Conservation (phyloP, 2,329 filamentous ascomycete species). For the Hirsutella thompsonii region DNA sequence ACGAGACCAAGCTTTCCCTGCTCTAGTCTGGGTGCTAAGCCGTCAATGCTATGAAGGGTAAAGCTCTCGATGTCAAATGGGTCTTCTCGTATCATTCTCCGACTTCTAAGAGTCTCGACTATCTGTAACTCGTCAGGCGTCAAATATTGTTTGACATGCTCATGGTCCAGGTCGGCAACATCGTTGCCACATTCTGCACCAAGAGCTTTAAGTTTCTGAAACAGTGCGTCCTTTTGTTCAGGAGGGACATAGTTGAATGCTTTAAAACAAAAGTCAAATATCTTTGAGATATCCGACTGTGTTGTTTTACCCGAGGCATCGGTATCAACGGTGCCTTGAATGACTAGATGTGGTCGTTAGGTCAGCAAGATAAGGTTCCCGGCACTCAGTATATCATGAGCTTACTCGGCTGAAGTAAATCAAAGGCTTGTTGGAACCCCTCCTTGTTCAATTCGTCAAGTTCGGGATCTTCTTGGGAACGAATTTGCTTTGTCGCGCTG, state of each 20-base stretch:
- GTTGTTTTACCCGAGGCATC: slow-evolving; percentile 13
- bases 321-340: slow-evolving; percentile 21
- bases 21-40: slow-evolving; percentile 4
- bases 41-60: slow-evolving; percentile 7
- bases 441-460: slow-evolving; percentile 27
- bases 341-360: slow-evolving; percentile 13
- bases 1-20: slow-evolving; percentile 6
- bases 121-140: slow-evolving; percentile 6
- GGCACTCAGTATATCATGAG: too few species aligned
- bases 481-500: slow-evolving; percentile 24
- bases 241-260: slow-evolving; percentile 13
- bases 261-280: slow-evolving; percentile 18
- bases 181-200: not conserved
- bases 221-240: slow-evolving; percentile 5
- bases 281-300: slow-evolving; percentile 16
- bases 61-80: slow-evolving; percentile 7
- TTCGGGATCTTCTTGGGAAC: slow-evolving; percentile 21
- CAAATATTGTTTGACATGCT: slow-evolving; percentile 1
- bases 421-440: slow-evolving; percentile 25
- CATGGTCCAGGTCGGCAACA: not conserved
- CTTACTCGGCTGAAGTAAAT: slow-evolving; percentile 25
- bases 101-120: slow-evolving; percentile 3
- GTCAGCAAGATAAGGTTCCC: too few species aligned
- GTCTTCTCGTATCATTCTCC: slow-evolving; percentile 7
- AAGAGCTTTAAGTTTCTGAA: slow-evolving; percentile 7